Base-by-base conservation (phyloP, 2,329 filamentous ascomycete genomes). In the Leptosphaerulina australis region DNA sequence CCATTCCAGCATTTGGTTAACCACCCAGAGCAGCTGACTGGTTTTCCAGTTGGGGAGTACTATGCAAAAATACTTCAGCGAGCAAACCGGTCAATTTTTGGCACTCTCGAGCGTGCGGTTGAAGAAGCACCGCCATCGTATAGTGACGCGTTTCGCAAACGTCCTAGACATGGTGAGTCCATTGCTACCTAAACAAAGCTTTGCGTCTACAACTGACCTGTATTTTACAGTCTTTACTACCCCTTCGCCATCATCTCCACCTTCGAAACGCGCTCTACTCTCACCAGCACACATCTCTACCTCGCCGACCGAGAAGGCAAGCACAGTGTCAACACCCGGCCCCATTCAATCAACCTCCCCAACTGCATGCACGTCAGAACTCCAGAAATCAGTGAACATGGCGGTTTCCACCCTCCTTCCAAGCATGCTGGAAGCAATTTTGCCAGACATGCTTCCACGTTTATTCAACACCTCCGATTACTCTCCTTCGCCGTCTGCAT, bases 61-160 rank as follows among this genome's bases (percentile, higher is more conserved):
- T 49, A 49, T 20, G 28, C 17, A 44, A 26, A 9, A 46, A 31
- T 25, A 31, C 5, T 52, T 26, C 29, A 34, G 24, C 28, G 40
- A n/a, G 44, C 15, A 18, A 48, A 59, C 18, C 51, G 50, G 50
- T 20, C 45, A 0, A 30, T 54, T 10, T 60, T 62, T 10, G 18
- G 15, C n/a, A n/a, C 5, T 3, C 10, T 20, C 5, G 3, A 28
- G 15, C 10, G 34, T 10, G 15, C 5, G 14, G 28, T 52, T 20
- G 40, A 50, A 15, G 29, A 39, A 15, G 14, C 44, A 4, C 59
- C 55, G 15, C 59, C 59, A 24, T 25, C 41, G 12, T 62, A 62
- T 24, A 20, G 41, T 9, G 29, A 46, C 12, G 41, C 36, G 22
- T 45, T 25, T 10, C 22, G 18, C 31, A 60, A 62, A 44, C 55